These are phyloP conservation scores for maize (Zea mays) DNA, from an alignment of 176 grass and related monocot species.

Conservation along the genomic window Zm-B73-REFERENCE-NAM-5.0 NC_050096.1:33855001-33855500, in stretches of 20 bases:
- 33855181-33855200: too few species aligned
- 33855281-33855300: background rate
- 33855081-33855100: too few species aligned
- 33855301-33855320: constrained; percentile 10
- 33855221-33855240: too few species aligned
- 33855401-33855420: too few species aligned
- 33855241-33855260: background rate
- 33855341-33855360: constrained; percentile 21
- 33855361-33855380: background rate
- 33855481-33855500: background rate
- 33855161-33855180: too few species aligned
- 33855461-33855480: background rate
- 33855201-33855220: too few species aligned
- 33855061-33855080: too few species aligned
- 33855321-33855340: constrained; percentile 21
- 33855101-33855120: too few species aligned
- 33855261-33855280: constrained; percentile 1
- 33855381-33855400: background rate
- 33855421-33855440: background rate
- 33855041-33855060: too few species aligned
- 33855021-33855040: background rate
- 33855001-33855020: background rate
- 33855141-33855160: too few species aligned
- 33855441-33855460: background rate
- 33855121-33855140: too few species aligned